Base-by-base conservation (phyloP, 164 flowering plant genomes). In the Berberis thunbergii region DNA sequence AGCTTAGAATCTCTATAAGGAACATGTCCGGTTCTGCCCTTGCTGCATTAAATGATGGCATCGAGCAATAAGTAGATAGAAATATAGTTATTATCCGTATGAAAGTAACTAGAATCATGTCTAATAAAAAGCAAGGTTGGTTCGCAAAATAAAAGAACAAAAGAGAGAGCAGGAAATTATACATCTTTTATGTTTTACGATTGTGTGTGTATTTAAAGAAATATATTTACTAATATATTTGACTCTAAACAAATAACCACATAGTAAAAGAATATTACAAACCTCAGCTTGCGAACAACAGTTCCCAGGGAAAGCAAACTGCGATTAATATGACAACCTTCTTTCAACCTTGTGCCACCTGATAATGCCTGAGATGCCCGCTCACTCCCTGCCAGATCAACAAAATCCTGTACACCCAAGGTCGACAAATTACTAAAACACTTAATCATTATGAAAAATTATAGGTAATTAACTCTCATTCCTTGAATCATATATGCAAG, bases 301-400 rank as follows among this genome's bases (percentile, higher is more conserved):
- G 96, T 89, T 72, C 97, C 97, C 12, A 95, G 77, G 38, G 97
- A 88, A 41, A 95, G 78, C 73, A 95, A 81, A 74, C 97, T 95
- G 54, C 97, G 90, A 67, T 95, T 95, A 54, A 95, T 91, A 83
- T 95, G 99, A 73, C 85, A 82, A 45, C 99, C 99, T 84, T 95
- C 99, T 79, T 87, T 95, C 73, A 91, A 73, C 72, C 97, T 85
- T 58, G 87, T 63, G 65, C 97, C 97, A 54, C 83, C 96, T 61
- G 96, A 82, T 60, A 75, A 56, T 70, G 97, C 75, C 73, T 89
- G 99, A 72, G 97, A 89, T 45, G 97, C 94, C 63, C 97, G 97
- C 71, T 95, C 99, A 76, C 99, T 95, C 41, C 99, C 99, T 1
- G 99, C 99, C 64, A 95, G 83, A 82, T 95, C 99, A 69, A 95